A percentile compares a stretch with the other conserved stretches of the same genome.
Evolutionary conservation across 2,329 filamentous ascomycete species (phyloP).

Genomic region (Phyllosticta citrichinensis): DNA sequence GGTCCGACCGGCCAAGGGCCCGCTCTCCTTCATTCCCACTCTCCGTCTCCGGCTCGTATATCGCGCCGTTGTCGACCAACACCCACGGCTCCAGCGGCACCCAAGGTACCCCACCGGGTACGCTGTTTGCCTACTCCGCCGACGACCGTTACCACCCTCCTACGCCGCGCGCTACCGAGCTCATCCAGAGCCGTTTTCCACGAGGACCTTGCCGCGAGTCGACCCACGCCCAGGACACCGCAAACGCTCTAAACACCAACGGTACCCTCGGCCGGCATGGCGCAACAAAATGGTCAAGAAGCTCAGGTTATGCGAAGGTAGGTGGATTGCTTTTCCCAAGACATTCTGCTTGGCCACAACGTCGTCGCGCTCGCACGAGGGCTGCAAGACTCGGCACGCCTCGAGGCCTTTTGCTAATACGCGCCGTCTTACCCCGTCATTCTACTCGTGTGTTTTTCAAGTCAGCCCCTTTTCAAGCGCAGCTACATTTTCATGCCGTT

Average conservation of each 20-base stretch:
- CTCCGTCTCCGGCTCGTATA: not conserved
- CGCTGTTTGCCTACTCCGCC: conserved; percentile 1
- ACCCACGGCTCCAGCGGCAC: conserved; percentile 1
- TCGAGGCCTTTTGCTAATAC: not conserved
- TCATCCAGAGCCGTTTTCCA: not conserved
- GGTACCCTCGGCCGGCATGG: conserved; percentile 8
- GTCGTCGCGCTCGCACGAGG: not conserved
- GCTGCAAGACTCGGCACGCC: not conserved
- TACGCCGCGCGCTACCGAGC: not conserved
- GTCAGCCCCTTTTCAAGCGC: not conserved
- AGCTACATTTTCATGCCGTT: not conserved
- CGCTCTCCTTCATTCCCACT: not conserved
- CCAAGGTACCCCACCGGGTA: conserved; percentile 9
- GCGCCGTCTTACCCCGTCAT: not conserved
- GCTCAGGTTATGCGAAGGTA: conserved; percentile 12
- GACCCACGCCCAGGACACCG: not conserved
- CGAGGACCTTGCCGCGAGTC: not conserved
- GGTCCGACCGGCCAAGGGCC: not conserved
- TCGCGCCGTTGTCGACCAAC: not conserved
- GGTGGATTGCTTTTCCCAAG: not conserved
- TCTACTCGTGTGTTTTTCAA: not conserved
- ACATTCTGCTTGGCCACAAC: not conserved
- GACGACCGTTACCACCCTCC: not conserved
- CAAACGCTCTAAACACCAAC: not conserved
- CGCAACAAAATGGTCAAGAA: conserved; percentile 9